phyloP scores from a whole-genome alignment of 83 land plant species.

The Isoetes engelmannii region DNA sequence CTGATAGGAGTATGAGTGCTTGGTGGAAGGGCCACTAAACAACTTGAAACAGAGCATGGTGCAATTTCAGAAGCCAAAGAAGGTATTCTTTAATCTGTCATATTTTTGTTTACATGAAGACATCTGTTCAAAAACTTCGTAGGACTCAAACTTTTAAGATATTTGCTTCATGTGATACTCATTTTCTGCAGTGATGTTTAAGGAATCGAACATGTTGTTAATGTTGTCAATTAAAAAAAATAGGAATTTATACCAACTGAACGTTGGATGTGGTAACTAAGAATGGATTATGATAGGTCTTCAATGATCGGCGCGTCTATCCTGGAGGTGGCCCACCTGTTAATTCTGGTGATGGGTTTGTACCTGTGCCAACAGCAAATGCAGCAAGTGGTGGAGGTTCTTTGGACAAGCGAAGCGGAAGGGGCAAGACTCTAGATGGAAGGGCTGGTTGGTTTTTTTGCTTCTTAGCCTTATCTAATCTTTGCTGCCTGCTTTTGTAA shows the following conservation, averaged over 20 bases:
- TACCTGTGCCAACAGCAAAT: constrained; percentile 38
- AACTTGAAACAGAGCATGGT: constrained; percentile 99
- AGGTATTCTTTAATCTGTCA: constrained; percentile 35
- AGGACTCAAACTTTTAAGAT: no score
- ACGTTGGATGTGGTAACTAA: no score
- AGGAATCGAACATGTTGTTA: no score
- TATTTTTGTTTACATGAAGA: not conserved
- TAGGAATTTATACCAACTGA: no score
- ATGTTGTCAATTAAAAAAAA: no score
- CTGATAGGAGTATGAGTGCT: constrained; percentile 87
- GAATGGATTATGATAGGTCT: constrained; percentile 41
- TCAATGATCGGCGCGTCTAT: constrained; percentile 70
- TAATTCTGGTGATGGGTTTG: constrained; percentile 55
- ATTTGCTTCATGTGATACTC: no score
- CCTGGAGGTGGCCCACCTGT: constrained; percentile 66
- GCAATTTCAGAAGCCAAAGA: constrained; percentile 99
- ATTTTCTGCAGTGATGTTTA: no score
- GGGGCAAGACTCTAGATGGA: constrained; percentile 39
- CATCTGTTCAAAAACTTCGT: not conserved
- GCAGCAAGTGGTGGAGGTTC: constrained; percentile 33
- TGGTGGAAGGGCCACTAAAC: constrained; percentile 98
- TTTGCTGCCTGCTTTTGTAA: not conserved
- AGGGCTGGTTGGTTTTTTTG: constrained; percentile 9
- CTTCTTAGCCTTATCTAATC: not conserved
- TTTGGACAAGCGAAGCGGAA: constrained; percentile 52